A percentile compares a stretch with the other conserved stretches of the same genome.
Evolutionary conservation across 2,329 filamentous ascomycete genomes (phyloP).

Genomic region (Lizonia empirigonia): DNA sequence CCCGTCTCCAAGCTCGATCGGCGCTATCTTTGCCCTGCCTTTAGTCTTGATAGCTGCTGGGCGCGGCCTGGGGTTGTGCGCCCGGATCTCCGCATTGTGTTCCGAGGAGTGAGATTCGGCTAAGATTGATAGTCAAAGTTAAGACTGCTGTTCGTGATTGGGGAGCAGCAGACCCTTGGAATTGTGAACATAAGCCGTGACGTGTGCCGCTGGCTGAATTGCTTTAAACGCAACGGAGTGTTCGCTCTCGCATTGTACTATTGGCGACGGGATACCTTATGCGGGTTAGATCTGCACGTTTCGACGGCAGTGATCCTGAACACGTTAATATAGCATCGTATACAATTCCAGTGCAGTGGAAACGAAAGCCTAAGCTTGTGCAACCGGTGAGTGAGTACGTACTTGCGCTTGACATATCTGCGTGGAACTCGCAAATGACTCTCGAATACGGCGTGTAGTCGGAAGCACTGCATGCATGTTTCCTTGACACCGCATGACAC

Average conservation of each 20-base stretch:
- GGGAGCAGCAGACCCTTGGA: too few species aligned
- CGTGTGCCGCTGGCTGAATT: neutral
- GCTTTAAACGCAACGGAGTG: too few species aligned
- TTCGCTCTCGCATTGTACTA: neutral
- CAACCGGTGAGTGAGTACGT: neutral
- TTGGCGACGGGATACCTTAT: neutral
- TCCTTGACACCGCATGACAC: neutral
- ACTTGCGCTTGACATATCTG: too few species aligned
- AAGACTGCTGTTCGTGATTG: too few species aligned
- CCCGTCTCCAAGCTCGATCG: neutral
- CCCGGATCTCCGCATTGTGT: conserved; percentile 33
- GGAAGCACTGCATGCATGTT: neutral
- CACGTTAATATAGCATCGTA: neutral
- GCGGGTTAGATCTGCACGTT: neutral
- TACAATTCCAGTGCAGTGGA: neutral
- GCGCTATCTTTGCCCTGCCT: conserved; percentile 3
- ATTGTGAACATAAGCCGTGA: neutral
- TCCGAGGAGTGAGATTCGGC: conserved; percentile 24
- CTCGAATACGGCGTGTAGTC: neutral
- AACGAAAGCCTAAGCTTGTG: neutral
- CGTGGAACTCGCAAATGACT: neutral
- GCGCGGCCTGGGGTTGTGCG: conserved; percentile 9
- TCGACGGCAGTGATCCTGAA: neutral
- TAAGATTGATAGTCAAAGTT: too few species aligned
- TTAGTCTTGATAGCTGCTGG: conserved; percentile 12